A percentile compares a stretch with the other conserved stretches of the same genome.
These are phyloP conservation scores for Candida verbasci DNA, from an alignment of 805 yeast species.

Conservation along the genomic window DNA sequence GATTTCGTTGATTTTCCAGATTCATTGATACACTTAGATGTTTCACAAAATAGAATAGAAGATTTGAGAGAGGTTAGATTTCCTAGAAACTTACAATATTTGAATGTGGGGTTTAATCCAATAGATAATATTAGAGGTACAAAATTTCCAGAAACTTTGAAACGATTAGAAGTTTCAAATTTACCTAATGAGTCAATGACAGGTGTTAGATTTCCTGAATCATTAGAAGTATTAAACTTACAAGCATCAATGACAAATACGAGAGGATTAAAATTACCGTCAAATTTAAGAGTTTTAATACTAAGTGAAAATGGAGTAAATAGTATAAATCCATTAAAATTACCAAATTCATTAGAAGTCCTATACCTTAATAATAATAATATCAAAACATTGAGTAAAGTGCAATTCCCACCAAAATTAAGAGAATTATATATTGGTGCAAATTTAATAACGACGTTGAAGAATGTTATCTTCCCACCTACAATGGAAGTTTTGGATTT, in stretches of 20 bases:
- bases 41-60: conserved; percentile 38
- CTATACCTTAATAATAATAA: conserved; percentile 36
- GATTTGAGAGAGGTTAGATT: conserved; percentile 32
- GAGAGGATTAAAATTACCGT: conserved; percentile 39
- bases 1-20: conserved; percentile 37
- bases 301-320: conserved; percentile 39
- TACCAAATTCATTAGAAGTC: conserved; percentile 37
- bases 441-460: conserved; percentile 40
- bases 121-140: conserved; percentile 40
- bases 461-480: conserved; percentile 38
- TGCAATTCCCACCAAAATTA: conserved; percentile 32
- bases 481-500: conserved; percentile 36
- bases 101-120: conserved; percentile 35
- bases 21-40: conserved; percentile 24
- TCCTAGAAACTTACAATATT: conserved; percentile 26
- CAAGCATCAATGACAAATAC: conserved; percentile 44
- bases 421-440: conserved; percentile 37
- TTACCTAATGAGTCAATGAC: conserved; percentile 45
- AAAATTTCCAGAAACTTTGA: conserved; percentile 34
- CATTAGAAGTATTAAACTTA: conserved; percentile 29
- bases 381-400: conserved; percentile 42
- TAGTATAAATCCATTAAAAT: conserved; percentile 40
- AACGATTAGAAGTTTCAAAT: conserved; percentile 35
- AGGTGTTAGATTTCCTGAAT: conserved; percentile 43
- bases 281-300: conserved; percentile 24